These are phyloP conservation scores for Parietichytrium sp. DNA, from an alignment of 108 stramenopile species.

Conservation along the genomic window DNA sequence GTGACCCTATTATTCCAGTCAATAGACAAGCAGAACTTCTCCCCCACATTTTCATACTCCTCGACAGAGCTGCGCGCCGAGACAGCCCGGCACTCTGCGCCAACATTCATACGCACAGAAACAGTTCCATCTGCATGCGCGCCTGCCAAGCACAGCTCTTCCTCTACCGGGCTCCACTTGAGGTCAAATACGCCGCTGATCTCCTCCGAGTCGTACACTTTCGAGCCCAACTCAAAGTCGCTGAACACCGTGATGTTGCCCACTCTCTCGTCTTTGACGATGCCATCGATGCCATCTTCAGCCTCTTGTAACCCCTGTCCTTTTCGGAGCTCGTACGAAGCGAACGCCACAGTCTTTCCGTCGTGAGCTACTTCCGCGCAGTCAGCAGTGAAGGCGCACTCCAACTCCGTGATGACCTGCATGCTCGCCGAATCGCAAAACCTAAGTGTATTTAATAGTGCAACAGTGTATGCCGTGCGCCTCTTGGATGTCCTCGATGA, in stretches of 20 bases:
- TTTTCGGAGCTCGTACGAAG: slow-evolving; percentile 11
- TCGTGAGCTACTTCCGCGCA: neutral
- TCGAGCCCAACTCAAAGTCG: too few relatives aligned
- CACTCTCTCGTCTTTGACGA: neutral
- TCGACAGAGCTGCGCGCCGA: too few relatives aligned
- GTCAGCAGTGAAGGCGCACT: too few relatives aligned
- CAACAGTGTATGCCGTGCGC: too few relatives aligned
- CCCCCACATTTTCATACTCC: neutral
- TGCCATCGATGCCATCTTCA: neutral
- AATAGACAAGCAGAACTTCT: neutral
- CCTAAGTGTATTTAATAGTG: too few relatives aligned
- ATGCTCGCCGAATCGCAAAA: too few relatives aligned
- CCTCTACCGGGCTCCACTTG: slow-evolving; percentile 25
- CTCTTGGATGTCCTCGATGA: too few relatives aligned
- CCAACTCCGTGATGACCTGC: too few relatives aligned
- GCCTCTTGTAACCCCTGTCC: neutral
- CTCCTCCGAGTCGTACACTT: neutral
- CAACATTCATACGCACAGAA: neutral
- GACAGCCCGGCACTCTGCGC: too few relatives aligned
- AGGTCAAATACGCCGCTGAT: slow-evolving; percentile 32
- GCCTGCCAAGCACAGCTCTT: neutral
- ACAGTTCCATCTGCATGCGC: slow-evolving; percentile 16
- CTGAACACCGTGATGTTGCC: neutral
- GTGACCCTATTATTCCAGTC: slow-evolving; percentile 23
- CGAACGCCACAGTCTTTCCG: slow-evolving; percentile 18